Percentiles rank a stretch among this genome's conserved stretches.
These are phyloP conservation scores for Garcia nutans DNA, from an alignment of 345 rosid genomes.

Conservation along the genomic window DNA sequence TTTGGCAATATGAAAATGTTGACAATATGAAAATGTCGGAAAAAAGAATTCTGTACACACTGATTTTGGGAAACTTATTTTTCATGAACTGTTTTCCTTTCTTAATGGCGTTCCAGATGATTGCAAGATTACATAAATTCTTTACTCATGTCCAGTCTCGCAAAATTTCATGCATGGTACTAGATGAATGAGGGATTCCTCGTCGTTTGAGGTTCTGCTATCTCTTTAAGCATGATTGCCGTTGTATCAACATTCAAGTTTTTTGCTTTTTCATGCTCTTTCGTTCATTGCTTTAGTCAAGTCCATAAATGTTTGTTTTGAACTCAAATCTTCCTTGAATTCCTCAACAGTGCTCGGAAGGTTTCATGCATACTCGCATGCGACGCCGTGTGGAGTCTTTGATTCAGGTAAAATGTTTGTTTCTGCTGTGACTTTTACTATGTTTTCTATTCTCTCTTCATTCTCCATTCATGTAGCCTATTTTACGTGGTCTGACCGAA, in stretches of 20 bases:
- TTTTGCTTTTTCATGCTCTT: not conserved
- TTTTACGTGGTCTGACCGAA: not conserved
- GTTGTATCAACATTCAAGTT: not conserved
- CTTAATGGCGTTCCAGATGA: not conserved
- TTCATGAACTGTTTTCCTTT: not conserved
- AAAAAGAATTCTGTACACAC: not conserved
- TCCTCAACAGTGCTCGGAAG: slow-evolving; percentile 71
- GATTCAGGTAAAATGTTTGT: slow-evolving; percentile 57
- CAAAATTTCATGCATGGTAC: no score
- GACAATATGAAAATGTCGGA: not conserved
- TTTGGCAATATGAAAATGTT: not conserved
- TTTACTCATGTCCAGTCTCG: not conserved
- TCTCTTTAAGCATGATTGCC: not conserved
- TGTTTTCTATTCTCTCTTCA: not conserved
- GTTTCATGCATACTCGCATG: slow-evolving; percentile 98
- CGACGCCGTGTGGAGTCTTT: slow-evolving; percentile 87
- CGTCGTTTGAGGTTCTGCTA: not conserved
- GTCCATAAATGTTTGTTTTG: not conserved
- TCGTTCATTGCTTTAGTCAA: no score
- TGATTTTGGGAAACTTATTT: not conserved
- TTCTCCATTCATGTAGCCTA: not conserved
- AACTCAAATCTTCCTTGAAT: slow-evolving; percentile 15
- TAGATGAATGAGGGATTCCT: no score
- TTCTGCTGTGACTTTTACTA: not conserved
- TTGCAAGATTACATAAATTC: not conserved